Evolutionary conservation across 2,329 filamentous ascomycete genomes (phyloP), one percentile per base, ranked within the genome.

Genomic region (Malbranchea zuffiana): DNA sequence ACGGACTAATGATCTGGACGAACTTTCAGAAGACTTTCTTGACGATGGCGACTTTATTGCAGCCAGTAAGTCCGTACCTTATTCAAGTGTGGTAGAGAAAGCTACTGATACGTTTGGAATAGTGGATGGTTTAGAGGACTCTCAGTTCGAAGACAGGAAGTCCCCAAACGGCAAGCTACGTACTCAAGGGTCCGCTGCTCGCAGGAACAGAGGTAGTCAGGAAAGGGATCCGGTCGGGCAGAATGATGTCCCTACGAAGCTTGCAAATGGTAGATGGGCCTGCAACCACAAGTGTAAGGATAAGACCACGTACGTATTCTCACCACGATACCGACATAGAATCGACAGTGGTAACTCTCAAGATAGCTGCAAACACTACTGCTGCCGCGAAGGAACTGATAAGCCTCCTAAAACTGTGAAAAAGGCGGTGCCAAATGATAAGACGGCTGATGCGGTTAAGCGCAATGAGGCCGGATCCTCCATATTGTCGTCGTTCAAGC

Each of bases 221-320:
- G 23, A 25, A 25, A 7, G 7, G n/a, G 7, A 8, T 30, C 2
- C 31, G 18, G 8, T 24, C 19, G 6, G 30, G 20, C 15, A 15
- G 46, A 51, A 3, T 32, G 47, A 48, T 21, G 59, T 68, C 31
- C 68, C 75, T 3, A 53, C 60, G 1, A 69, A 67, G 47, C 68
- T 86, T 43, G 57, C 66, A 0, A 87, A 82, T 50, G 82, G 81
- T 0, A 82, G 71, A 50, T 87, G 78, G 75, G 69, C 70, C 23
- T 88, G 82, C 57, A 80, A 80, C 40, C 82, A 88, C 50, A 57
- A 57, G 12, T 87, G 82, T 60, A 75, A 71, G 47, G 65, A 78
- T 46, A 76, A 72, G 47, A 61, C 54, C 25, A 59, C 52, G 61
- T 66, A 49, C 32, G 12, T 19, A 16, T 3, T 10, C 8, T 6